These are phyloP conservation scores for Fusarium temperatum DNA, from an alignment of 2,329 filamentous ascomycete species.

Conservation along the genomic window DNA sequence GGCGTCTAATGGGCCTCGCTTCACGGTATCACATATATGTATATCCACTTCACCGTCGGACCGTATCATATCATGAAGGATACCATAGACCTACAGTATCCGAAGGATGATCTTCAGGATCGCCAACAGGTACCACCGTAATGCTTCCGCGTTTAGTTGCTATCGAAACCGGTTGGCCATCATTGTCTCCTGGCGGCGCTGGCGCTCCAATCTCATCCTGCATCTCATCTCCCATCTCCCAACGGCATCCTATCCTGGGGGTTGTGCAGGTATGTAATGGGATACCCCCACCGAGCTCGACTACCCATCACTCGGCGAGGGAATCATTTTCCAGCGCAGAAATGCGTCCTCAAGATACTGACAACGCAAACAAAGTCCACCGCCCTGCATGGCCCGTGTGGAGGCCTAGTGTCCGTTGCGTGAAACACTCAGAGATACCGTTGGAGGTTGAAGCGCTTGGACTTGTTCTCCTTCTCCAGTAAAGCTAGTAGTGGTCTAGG, in stretches of 20 bases:
- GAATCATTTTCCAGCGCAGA: slow-evolving; percentile 22
- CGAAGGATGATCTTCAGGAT: neutral
- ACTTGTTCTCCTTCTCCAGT: slow-evolving; percentile 15
- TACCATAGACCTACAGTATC: neutral
- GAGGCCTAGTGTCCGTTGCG: slow-evolving; percentile 12
- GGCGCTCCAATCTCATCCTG: neutral
- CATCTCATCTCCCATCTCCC: neutral
- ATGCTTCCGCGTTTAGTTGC: neutral
- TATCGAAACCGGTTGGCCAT: neutral
- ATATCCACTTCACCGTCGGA: slow-evolving; percentile 7
- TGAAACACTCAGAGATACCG: slow-evolving; percentile 4
- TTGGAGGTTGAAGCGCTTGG: slow-evolving; percentile 4
- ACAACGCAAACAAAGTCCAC: slow-evolving; percentile 22
- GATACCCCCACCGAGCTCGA: slow-evolving; percentile 3
- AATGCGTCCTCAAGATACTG: slow-evolving; percentile 20
- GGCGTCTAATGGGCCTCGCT: slow-evolving; percentile 1
- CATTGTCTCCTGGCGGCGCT: neutral
- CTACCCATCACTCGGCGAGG: neutral
- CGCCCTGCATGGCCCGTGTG: slow-evolving; percentile 27
- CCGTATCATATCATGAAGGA: slow-evolving; percentile 23
- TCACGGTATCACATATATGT: neutral
- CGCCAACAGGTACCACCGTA: neutral
- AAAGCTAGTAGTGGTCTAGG: slow-evolving; percentile 24
- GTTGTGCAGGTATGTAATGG: neutral
- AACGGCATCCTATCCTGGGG: neutral